Evolutionary conservation across 306 rosid genomes (phyloP), one percentile per base, ranked within the genome.

Genomic region (Cucumis hystrix): DNA sequence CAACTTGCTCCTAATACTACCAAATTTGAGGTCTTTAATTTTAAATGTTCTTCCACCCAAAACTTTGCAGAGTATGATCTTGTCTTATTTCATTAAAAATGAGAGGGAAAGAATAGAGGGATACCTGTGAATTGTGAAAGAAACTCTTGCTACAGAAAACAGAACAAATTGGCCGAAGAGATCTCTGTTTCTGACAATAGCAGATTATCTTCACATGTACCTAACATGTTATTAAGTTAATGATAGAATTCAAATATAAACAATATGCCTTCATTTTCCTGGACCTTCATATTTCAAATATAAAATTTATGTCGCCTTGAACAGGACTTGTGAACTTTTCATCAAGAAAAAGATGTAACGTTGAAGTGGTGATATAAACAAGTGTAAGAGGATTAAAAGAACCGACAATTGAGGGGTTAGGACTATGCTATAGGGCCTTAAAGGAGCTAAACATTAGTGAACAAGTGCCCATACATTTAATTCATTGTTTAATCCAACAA

Each of bases 1-100:
- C 76, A 68, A 68, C 74, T 68, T 68, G 74, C 74, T 68, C 74
- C 56, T 41, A 68, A 20, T 68, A 68, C 20, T 41, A 43, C 35
- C 74, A 67, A 10, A 12, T 49, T 51, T 45, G 58, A 70, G 60
- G 41, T 51, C 40, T 28, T 72, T 23, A 47, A 51, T 25, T 49
- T 52, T 25, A 1, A 10, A 10, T 73, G 43, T 51, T 30, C 17
- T 73, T 73, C 28, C 20, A 10, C 57, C 41, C 17, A 18, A 52
- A 69, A 12, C 20, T 69, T 43, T 13, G 20, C 75, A 69, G 18
- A 71, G n/a, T 15, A 69, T 71, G 41, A 4, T 43, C 9, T 49
- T 47, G 59, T 71, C 18, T 16, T 25, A 28, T 15, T 71, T 23
- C 39, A 49, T 71, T 43, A 28, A 71, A 47, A 13, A 47, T 71